Base-by-base conservation (phyloP, 306 rosid species). In the Sicyos edulis region DNA sequence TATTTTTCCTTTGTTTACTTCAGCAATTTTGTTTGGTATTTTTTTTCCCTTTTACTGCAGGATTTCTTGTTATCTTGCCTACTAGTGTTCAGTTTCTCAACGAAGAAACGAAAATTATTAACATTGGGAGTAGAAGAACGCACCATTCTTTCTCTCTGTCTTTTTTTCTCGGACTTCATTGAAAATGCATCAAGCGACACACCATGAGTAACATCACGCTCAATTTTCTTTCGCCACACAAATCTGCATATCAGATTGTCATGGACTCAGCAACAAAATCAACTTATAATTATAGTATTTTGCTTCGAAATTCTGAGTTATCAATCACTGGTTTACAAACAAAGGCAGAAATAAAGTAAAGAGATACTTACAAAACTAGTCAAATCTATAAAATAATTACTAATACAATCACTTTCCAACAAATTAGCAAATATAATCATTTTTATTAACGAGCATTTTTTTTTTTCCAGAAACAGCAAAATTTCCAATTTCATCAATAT, bases 161-260 rank as follows among this genome's bases (percentile, higher is more conserved):
- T 88, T 75, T 85, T 79, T 74, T 81, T 91, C 83, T 88, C 99
- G 32, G 96, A 76, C 72, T 93, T 93, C 42, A 85, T 82, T 20
- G 97, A 90, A 79, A 76, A 93, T 42, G 45, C 14, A 4, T 93
- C 96, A 72, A 89, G 86, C 0, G 89, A 70, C 24, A 72, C 87
- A 10, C 99, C 96, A 3, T 93, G 92, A 32, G 84, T 0, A 69
- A 93, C 91, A 79, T 91, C 99, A 7, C 92, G 92, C 80, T 93
- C 99, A 75, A 88, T 93, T 83, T 93, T 93, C 89, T 93, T 93
- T 54, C 96, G 77, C 99, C 99, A 93, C 42, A 93, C 99, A 88
- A 93, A 93, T 77, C 99, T 93, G 78, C 47, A 81, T 17, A 86
- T 59, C 63, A 72, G 50, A 40, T 76, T 17, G 64, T 55, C 7